phyloP scores from a whole-genome alignment of 805 yeast species.

The Lipomyces kockii region DNA sequence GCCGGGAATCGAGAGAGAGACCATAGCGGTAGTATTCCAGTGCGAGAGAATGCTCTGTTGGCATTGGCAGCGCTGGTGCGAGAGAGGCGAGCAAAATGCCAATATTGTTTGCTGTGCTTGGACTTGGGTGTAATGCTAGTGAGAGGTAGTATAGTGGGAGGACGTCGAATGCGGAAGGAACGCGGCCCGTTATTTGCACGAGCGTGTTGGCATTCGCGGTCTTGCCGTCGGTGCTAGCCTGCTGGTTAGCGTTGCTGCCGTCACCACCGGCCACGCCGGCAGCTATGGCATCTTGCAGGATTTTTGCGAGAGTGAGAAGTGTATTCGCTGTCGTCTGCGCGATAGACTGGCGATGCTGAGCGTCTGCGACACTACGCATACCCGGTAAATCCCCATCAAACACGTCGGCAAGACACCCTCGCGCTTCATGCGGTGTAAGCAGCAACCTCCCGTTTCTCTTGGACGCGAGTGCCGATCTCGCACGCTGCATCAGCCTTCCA shows the following conservation, averaged over 20 bases:
- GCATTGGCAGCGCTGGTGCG: slow-evolving; percentile 29
- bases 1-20: slow-evolving; percentile 42
- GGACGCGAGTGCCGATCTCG: slow-evolving; percentile 23
- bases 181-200: slow-evolving; percentile 38
- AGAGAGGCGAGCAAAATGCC: slow-evolving; percentile 43
- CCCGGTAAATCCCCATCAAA: slow-evolving; percentile 32
- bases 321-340: slow-evolving; percentile 40
- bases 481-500: slow-evolving; percentile 17
- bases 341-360: slow-evolving; percentile 27
- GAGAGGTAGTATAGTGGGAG: slow-evolving; percentile 42
- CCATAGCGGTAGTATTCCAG: slow-evolving; percentile 43
- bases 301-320: slow-evolving; percentile 44
- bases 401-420: slow-evolving; percentile 34
- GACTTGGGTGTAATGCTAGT: slow-evolving; percentile 42
- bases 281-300: slow-evolving; percentile 45
- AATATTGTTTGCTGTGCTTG: slow-evolving; percentile 45
- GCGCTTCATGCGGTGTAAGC: slow-evolving; percentile 30
- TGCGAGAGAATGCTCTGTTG: slow-evolving; percentile 38
- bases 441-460: slow-evolving; percentile 19
- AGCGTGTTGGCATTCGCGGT: slow-evolving; percentile 27
- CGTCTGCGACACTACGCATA: slow-evolving; percentile 15
- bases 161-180: slow-evolving; percentile 41
- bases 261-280: slow-evolving; percentile 37
- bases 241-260: background rate
- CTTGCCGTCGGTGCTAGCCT: slow-evolving; percentile 8